A percentile compares a stretch with the other conserved stretches of the same genome.
Evolutionary conservation across 2,329 filamentous ascomycete species (phyloP).

Genomic region (Ilyonectria sp.): DNA sequence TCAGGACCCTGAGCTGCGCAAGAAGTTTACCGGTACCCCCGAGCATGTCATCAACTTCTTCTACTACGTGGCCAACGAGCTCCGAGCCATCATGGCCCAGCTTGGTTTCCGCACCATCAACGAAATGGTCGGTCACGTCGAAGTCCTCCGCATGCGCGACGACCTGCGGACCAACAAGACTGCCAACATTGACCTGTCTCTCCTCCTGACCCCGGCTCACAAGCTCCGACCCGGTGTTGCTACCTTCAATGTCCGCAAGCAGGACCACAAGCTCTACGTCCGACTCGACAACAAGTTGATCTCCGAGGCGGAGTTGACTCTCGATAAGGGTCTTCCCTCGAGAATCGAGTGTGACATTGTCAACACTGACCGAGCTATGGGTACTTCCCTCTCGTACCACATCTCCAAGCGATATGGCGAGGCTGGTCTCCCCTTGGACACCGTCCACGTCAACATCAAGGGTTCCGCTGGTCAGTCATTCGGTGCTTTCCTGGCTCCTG

Average conservation of each 20-base stretch:
- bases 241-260: conserved; percentile 97
- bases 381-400: conserved; percentile 95
- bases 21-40: conserved; percentile 93
- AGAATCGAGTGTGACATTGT: conserved; percentile 96
- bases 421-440: conserved; percentile 89
- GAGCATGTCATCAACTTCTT: conserved; percentile 99
- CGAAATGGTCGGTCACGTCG: conserved; percentile 96
- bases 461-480: conserved; percentile 97
- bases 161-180: conserved; percentile 92
- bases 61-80: conserved; percentile 96
- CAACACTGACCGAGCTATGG: conserved; percentile 95
- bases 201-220: conserved; percentile 96
- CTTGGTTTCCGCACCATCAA: conserved; percentile 96
- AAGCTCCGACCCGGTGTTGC: conserved; percentile 94
- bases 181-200: conserved; percentile 90
- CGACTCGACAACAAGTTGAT: conserved; percentile 98
- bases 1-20: conserved; percentile 92
- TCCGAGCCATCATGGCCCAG: conserved; percentile 96
- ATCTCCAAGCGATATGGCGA: conserved; percentile 95
- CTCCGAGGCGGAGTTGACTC: conserved; percentile 91
- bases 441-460: conserved; percentile 96
- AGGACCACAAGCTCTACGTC: conserved; percentile 94
- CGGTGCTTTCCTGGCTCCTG: conserved; percentile 92
- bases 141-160: conserved; percentile 88
- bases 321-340: conserved; percentile 94